Conservation (phyloP, 768 basidiomycete species). For the Suillus plorans region DNA sequence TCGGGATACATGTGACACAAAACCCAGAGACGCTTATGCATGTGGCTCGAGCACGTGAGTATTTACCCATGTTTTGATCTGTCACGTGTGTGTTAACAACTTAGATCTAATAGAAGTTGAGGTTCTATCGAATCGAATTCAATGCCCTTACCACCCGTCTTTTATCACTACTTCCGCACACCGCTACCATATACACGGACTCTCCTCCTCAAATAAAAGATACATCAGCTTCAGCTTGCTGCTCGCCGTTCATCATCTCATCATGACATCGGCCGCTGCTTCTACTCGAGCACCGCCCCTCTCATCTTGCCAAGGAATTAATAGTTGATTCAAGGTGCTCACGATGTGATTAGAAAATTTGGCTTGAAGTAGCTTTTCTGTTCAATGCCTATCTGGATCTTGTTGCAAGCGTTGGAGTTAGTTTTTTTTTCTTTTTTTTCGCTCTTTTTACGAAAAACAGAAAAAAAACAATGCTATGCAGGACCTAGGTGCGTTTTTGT, state of each 20-base stretch:
- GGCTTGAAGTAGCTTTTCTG: too few species aligned
- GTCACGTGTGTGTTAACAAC: neutral
- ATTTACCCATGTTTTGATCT: neutral
- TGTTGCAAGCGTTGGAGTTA: too few species aligned
- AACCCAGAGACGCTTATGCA: too few species aligned
- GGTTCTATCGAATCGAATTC: neutral
- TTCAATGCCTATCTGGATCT: too few species aligned
- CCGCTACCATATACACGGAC: constrained; percentile 77
- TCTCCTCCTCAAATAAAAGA: constrained; percentile 66
- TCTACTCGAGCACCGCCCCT: constrained; percentile 87
- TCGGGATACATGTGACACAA: too few species aligned
- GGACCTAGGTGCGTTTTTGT: too few species aligned
- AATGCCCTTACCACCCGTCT: constrained; percentile 54
- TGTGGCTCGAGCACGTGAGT: neutral
- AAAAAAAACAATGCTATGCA: too few species aligned
- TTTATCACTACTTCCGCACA: constrained; percentile 74
- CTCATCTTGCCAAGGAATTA: too few species aligned
- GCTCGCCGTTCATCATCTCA: constrained; percentile 48
- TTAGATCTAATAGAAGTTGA: neutral
- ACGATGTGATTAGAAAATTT: too few species aligned
- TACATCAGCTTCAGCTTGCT: constrained; percentile 65
- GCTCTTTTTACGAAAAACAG: too few species aligned
- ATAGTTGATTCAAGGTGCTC: too few species aligned
- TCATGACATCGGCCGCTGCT: constrained; percentile 70
- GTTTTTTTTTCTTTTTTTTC: too few species aligned